phyloP scores from a whole-genome alignment of 2,329 filamentous ascomycete species.

The Colletotrichum limetticola region DNA sequence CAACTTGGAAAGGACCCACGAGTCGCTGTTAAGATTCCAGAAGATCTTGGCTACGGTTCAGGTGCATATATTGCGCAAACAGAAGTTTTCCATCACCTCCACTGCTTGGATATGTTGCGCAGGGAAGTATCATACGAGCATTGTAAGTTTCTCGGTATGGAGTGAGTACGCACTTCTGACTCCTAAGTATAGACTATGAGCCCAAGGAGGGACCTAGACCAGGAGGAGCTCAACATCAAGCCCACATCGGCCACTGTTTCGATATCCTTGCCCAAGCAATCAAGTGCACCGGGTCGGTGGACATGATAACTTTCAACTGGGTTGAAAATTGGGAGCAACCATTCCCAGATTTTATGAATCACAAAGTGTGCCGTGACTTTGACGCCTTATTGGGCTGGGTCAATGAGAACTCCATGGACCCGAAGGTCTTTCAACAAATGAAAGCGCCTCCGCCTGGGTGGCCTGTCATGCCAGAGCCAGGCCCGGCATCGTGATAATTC shows the following conservation, averaged over 20 bases:
- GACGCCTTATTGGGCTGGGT: slow-evolving; percentile 36
- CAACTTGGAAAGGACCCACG: slow-evolving; percentile 44
- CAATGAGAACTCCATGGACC: slow-evolving; percentile 25
- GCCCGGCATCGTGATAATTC: not conserved
- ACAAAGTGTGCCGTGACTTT: slow-evolving; percentile 45
- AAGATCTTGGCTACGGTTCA: slow-evolving; percentile 42
- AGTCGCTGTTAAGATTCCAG: slow-evolving; percentile 40
- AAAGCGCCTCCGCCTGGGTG: slow-evolving; percentile 11
- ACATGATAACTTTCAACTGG: slow-evolving; percentile 47
- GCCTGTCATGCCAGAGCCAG: slow-evolving; percentile 13
- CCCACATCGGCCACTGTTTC: slow-evolving; percentile 45
- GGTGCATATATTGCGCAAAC: slow-evolving; percentile 47
- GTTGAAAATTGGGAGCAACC: slow-evolving; percentile 42
- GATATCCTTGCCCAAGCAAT: slow-evolving; percentile 43
- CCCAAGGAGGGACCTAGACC: slow-evolving; percentile 9
- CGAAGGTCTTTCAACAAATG: slow-evolving; percentile 5
- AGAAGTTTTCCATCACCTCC: slow-evolving; percentile 51
- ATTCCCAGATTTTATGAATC: slow-evolving; percentile 46
- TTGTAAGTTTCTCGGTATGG: not conserved
- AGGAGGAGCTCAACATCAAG: slow-evolving; percentile 25
- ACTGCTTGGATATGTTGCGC: slow-evolving; percentile 49
- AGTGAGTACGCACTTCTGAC: not conserved
- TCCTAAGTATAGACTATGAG: not conserved
- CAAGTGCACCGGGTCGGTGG: slow-evolving; percentile 43
- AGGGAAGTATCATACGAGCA: slow-evolving; percentile 19